A percentile compares a stretch with the other conserved stretches of the same genome.
Conservation (phyloP, 2,329 filamentous ascomycete genomes). For the Laburnicola sp. region DNA sequence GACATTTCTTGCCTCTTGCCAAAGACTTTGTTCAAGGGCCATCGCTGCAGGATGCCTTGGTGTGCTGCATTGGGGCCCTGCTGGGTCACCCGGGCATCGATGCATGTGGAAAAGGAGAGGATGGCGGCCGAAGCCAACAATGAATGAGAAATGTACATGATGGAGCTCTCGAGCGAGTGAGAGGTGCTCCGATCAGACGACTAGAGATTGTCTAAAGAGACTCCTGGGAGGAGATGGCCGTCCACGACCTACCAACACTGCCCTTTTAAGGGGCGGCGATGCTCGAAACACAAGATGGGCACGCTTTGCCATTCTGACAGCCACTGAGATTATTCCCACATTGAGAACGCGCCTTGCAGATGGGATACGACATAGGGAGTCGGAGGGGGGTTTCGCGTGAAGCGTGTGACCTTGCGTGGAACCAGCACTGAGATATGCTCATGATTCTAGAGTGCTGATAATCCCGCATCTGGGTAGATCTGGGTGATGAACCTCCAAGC, state of each 20-base stretch:
- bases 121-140: conserved; percentile 35
- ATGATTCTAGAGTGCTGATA: conserved; percentile 15
- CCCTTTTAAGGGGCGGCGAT: conserved; percentile 32
- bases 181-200: conserved; percentile 33
- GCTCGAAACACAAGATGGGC: conserved; percentile 15
- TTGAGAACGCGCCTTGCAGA: conserved; percentile 44
- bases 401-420: conserved; percentile 34
- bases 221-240: conserved; percentile 19
- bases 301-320: conserved; percentile 27
- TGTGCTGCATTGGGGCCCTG: conserved; percentile 7
- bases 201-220: conserved; percentile 19
- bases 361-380: conserved; percentile 32
- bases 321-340: conserved; percentile 31
- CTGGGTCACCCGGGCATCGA: conserved; percentile 24
- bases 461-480: conserved; percentile 19
- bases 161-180: conserved; percentile 42
- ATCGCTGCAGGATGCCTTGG: conserved; percentile 4
- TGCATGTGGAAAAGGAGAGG: conserved; percentile 32
- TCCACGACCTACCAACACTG: conserved; percentile 18
- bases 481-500: conserved; percentile 25
- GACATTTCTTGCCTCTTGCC: conserved; percentile 21
- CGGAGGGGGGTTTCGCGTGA: conserved; percentile 34
- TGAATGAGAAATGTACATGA: conserved; percentile 41
- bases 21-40: conserved; percentile 10
- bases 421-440: conserved; percentile 30